phyloP scores from a whole-genome alignment of 2,329 filamentous ascomycete species.

The Coleophoma cylindrospora region DNA sequence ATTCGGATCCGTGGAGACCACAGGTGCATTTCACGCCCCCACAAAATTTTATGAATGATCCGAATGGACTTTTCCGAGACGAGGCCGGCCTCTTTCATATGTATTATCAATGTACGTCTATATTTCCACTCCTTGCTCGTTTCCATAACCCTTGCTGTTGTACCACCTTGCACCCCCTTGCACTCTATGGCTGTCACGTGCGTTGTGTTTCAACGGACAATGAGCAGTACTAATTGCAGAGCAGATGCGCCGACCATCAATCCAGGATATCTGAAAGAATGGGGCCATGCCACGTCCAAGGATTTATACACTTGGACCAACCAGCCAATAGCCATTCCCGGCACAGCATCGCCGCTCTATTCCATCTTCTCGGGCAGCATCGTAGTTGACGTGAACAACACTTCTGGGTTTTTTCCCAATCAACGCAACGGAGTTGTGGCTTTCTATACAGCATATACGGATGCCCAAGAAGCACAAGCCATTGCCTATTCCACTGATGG shows the following conservation, averaged over 20 bases:
- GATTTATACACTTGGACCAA: slow-evolving; percentile 60
- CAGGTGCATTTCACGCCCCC: slow-evolving; percentile 50
- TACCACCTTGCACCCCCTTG: neutral
- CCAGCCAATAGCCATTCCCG: slow-evolving; percentile 50
- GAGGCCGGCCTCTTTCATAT: slow-evolving; percentile 51
- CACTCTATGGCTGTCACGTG: neutral
- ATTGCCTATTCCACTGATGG: slow-evolving; percentile 56
- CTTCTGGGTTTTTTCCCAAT: slow-evolving; percentile 56
- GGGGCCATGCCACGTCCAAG: slow-evolving; percentile 57
- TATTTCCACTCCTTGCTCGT: neutral
- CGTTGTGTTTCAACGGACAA: neutral
- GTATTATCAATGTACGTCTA: slow-evolving; percentile 49
- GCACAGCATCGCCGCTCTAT: slow-evolving; percentile 30
- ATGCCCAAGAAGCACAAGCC: slow-evolving; percentile 39
- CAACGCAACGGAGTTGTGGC: slow-evolving; percentile 55
- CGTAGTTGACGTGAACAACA: slow-evolving; percentile 56
- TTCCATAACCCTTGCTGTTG: neutral
- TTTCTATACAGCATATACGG: slow-evolving; percentile 31
- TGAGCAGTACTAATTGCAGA: neutral
- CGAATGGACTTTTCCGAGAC: slow-evolving; percentile 57
- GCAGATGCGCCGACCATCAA: slow-evolving; percentile 36
- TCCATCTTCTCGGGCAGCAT: slow-evolving; percentile 44
- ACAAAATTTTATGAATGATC: slow-evolving; percentile 49
- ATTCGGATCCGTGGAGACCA: slow-evolving; percentile 22
- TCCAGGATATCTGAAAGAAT: slow-evolving; percentile 52